phyloP scores from a whole-genome alignment of 352 stramenopile species.

The Globisporangium nunn region DNA sequence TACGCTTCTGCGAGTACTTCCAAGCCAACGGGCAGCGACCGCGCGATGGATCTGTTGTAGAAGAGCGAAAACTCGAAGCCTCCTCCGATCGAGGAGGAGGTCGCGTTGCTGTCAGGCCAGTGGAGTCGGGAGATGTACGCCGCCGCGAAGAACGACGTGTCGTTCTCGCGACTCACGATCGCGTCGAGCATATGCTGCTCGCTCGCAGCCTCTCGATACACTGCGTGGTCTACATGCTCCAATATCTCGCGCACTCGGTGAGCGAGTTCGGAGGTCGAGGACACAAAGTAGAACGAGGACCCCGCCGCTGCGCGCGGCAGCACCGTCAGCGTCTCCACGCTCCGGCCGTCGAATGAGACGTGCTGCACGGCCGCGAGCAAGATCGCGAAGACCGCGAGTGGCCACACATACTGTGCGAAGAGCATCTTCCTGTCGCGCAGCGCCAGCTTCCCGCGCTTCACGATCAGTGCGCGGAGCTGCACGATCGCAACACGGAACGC shows the following conservation, averaged over 20 bases:
- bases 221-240: conserved; percentile 18
- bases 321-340: conserved; percentile 41
- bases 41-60: conserved; percentile 63
- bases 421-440: conserved; percentile 54
- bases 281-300: conserved; percentile 39
- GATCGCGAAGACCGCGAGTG: conserved; percentile 50
- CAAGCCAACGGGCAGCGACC: conserved; percentile 52
- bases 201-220: conserved; percentile 15
- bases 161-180: conserved; percentile 26
- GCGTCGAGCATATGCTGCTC: conserved; percentile 27
- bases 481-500: conserved; percentile 21
- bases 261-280: conserved; percentile 17
- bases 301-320: conserved; percentile 28
- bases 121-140: conserved; percentile 32
- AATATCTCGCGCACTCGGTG: conserved; percentile 24
- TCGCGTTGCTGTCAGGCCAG: conserved; percentile 3
- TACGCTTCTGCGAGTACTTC: conserved; percentile 56
- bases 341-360: conserved; percentile 20
- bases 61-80: conserved; percentile 38
- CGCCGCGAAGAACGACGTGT: conserved; percentile 46
- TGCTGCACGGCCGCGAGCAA: conserved; percentile 40
- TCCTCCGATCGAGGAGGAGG: background rate
- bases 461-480: conserved; percentile 42
- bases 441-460: conserved; percentile 50
- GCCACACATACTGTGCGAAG: conserved; percentile 66